Conservation (phyloP, 2,329 filamentous ascomycete genomes). For the Aspergillus thermomutatus region DNA sequence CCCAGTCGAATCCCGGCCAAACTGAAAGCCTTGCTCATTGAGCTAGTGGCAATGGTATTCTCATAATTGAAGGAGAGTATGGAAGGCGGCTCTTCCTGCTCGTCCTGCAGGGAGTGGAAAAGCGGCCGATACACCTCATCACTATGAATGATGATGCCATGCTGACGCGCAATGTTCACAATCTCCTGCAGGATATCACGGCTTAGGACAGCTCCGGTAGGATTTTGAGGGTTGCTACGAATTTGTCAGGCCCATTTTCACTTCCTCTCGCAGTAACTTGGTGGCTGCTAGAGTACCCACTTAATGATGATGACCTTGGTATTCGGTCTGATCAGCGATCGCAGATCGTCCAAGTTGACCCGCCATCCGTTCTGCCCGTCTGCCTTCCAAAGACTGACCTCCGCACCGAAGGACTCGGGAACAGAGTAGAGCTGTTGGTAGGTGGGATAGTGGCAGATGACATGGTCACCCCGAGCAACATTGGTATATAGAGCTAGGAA, state of each 20-base stretch:
- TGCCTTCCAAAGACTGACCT: constrained; percentile 74
- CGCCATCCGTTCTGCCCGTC: constrained; percentile 63
- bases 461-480: constrained; percentile 71
- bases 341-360: constrained; percentile 64
- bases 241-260: background rate
- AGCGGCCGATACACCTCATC: constrained; percentile 82
- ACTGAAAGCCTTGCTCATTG: constrained; percentile 76
- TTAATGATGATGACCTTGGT: constrained; percentile 62
- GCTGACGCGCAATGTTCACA: constrained; percentile 59
- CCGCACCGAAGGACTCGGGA: constrained; percentile 69
- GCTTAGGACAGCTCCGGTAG: constrained; percentile 68
- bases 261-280: background rate
- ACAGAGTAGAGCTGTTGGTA: constrained; percentile 82
- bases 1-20: constrained; percentile 73
- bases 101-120: constrained; percentile 60
- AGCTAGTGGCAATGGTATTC: constrained; percentile 68
- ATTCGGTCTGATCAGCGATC: constrained; percentile 53
- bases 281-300: constrained; percentile 18
- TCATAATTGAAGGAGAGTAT: constrained; percentile 66
- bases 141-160: constrained; percentile 63
- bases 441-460: constrained; percentile 81
- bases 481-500: constrained; percentile 73
- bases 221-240: constrained; percentile 69
- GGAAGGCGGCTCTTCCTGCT: constrained; percentile 57
- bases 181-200: constrained; percentile 57